Percentiles rank a stretch among this genome's conserved stretches.
Conservation (phyloP, 1,284 basidiomycete genomes). For the Trametes versicolor region DNA sequence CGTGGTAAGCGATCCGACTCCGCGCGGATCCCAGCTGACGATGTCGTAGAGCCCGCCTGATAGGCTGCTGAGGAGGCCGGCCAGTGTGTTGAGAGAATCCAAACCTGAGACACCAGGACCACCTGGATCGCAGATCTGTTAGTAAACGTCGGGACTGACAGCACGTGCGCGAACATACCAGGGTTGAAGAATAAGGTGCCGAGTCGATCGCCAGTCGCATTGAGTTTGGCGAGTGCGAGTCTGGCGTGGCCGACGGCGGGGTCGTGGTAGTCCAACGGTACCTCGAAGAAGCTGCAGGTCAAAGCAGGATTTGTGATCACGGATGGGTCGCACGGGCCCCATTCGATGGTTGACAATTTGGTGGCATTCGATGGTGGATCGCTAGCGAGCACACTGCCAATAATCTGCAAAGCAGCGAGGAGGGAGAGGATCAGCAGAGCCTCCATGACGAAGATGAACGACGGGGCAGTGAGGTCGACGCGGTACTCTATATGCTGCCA, state of each 20-base stretch:
- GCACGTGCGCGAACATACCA: not conserved
- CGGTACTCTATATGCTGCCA: no score
- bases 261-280: constrained; percentile 31
- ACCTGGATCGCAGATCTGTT: not conserved
- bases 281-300: constrained; percentile 19
- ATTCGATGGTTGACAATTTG: constrained; percentile 1
- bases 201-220: constrained; percentile 19
- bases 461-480: not conserved
- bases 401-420: not conserved
- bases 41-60: constrained; percentile 18
- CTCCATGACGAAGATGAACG: not conserved
- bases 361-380: no score
- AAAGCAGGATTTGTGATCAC: constrained; percentile 10
- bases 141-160: not conserved
- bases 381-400: not conserved
- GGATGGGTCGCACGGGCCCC: constrained; percentile 21
- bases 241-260: constrained; percentile 8
- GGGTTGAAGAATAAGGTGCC: constrained; percentile 30
- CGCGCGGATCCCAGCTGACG: constrained; percentile 22
- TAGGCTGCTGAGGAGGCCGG: constrained; percentile 5
- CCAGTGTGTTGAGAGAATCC: not conserved
- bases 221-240: constrained; percentile 23
- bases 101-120: constrained; percentile 17
- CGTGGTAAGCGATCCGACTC: constrained; percentile 19
- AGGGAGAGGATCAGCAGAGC: not conserved